Evolutionary conservation across 345 rosid species (phyloP), one percentile per base, ranked within the genome.

Genomic region (Geranium rotundifolium): DNA sequence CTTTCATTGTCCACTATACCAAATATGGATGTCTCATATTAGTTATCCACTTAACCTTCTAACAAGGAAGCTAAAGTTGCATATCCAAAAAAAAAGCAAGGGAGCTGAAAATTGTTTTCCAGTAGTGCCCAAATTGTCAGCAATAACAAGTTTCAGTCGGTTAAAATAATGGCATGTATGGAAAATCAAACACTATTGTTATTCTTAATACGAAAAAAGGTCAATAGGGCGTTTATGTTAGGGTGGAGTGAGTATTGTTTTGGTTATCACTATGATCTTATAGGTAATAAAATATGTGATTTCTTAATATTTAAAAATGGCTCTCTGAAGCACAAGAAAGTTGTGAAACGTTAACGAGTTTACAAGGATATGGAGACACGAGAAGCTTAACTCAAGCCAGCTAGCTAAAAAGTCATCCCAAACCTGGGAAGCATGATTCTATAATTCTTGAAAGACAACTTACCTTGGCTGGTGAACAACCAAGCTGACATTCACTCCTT

Each of bases 381-480:
- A 14, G 15, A 12, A 8, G 41, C 8, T 46, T 2, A 14, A 46
- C 16, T 14, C 16, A 46, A 46, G 15, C 14, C 52, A 46, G 8
- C 52, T 46, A 7, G 12, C 12, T 46, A 14, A 46, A 46, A 14
- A 46, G 41, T 8, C 10, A 34, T 34, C 41, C 27, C 41, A 46
- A 46, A 46, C 15, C 3, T 3, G 3, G 12, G 52, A 46, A 12
- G 52, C 52, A 46, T 2, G 16, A 46, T 9, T 46, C 52, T 46
- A 9, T 46, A 46, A 58, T 17, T 14, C 59, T 16, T 61, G 37
- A 58, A 37, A 31, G 54, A 19, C 17, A 60, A 56, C 74, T 79
- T 65, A 84, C 99, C 99, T 95, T 50, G 96, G 97, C 61, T 90
- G 99, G 73, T 95, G 97, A 29, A 95, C 90, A 16, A 95, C 97